phyloP scores from a whole-genome alignment of 2,329 filamentous ascomycete species.

The Escovopsis weberi region DNA sequence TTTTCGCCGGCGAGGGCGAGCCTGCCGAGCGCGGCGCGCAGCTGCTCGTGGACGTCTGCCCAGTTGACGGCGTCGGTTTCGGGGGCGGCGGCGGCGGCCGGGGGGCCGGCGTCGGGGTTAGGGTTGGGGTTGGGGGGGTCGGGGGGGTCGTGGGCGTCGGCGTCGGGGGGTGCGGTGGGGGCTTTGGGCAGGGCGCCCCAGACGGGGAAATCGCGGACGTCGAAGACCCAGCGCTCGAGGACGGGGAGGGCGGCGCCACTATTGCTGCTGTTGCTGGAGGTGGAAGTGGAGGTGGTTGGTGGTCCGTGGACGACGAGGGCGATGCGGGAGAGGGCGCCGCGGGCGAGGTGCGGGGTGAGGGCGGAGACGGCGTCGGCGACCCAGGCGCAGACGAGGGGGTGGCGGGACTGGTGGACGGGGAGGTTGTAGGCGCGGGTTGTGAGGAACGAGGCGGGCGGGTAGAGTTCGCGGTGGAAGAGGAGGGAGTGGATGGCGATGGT shows the following conservation, averaged over 20 bases:
- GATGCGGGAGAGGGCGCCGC: constrained; percentile 31
- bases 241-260: too few species aligned
- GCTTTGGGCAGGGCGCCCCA: too few species aligned
- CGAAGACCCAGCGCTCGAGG: constrained; percentile 49
- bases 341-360: constrained; percentile 54
- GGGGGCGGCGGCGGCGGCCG: too few species aligned
- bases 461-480: constrained; percentile 67
- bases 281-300: constrained; percentile 17
- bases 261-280: too few species aligned
- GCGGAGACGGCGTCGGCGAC: constrained; percentile 67
- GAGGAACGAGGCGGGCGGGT: constrained; percentile 65
- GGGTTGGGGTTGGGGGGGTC: too few species aligned
- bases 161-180: too few species aligned
- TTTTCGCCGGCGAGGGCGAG: constrained; percentile 45
- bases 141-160: too few species aligned
- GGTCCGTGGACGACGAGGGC: constrained; percentile 32
- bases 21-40: constrained; percentile 51
- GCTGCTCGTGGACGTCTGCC: constrained; percentile 54
- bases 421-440: constrained; percentile 70
- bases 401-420: constrained; percentile 70
- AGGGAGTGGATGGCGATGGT: constrained; percentile 75
- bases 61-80: too few species aligned
- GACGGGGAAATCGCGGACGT: constrained; percentile 36
- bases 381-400: constrained; percentile 76
- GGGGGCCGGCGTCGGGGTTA: too few species aligned